These are phyloP conservation scores for Arthrobotrys iridis DNA, from an alignment of 2,329 filamentous ascomycete species.

Conservation along the genomic window DNA sequence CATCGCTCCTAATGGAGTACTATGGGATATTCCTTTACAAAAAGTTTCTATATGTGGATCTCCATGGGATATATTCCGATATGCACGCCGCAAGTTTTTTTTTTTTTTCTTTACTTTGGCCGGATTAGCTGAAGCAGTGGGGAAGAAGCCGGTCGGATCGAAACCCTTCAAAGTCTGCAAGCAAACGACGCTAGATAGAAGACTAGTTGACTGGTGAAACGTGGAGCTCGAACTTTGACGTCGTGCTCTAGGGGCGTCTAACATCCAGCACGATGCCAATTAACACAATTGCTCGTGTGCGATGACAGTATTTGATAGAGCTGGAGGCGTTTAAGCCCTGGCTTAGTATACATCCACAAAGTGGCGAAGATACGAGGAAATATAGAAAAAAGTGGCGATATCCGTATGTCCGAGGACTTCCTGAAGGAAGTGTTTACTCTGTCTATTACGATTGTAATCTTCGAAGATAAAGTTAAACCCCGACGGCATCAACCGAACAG, in stretches of 20 bases:
- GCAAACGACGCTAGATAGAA: slow-evolving; percentile 1
- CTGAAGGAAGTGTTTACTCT: not conserved
- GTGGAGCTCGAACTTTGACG: slow-evolving; percentile 2
- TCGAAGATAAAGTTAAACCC: not conserved
- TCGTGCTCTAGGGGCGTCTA: not conserved
- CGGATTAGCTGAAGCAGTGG: not conserved
- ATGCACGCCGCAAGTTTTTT: slow-evolving; percentile 5
- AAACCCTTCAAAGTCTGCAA: not conserved
- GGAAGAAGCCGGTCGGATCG: slow-evolving; percentile 1
- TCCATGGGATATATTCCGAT: slow-evolving; percentile 13
- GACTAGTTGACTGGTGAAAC: slow-evolving; percentile 4
- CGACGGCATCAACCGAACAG: not conserved
- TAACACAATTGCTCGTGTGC: not conserved
- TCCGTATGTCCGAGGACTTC: not conserved
- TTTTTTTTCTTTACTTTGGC: not conserved
- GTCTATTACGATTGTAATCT: not conserved
- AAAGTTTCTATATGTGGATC: slow-evolving; percentile 28
- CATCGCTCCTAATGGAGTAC: not conserved
- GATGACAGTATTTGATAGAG: not conserved
- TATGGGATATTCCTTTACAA: not conserved
- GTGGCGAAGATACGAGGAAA: not conserved
- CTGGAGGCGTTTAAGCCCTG: not conserved
- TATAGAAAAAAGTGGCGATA: not conserved
- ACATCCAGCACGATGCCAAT: too few relatives aligned
- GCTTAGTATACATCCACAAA: too few relatives aligned